phyloP scores from a whole-genome alignment of 1,139 yeast species.

The Debaryomyces udenii region DNA sequence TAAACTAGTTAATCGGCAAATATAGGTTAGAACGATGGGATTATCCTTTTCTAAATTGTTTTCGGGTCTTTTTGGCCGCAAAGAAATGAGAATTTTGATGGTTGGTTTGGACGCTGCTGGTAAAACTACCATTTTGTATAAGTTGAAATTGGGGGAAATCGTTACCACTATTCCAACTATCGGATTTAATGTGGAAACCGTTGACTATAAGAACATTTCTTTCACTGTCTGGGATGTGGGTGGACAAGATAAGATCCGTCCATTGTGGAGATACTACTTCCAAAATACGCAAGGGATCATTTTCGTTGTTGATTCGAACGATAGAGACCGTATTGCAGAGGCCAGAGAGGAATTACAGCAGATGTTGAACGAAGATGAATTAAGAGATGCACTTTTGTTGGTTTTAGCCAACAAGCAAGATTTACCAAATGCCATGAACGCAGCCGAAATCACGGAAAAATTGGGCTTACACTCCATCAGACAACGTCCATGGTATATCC shows the following conservation, averaged over 20 bases:
- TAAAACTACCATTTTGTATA: slow-evolving; percentile 46
- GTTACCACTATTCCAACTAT: slow-evolving; percentile 47
- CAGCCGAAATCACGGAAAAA: slow-evolving; percentile 48
- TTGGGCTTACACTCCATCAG: slow-evolving; percentile 46
- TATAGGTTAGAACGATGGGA: slow-evolving; percentile 26
- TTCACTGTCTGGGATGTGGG: slow-evolving; percentile 50
- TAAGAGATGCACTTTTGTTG: slow-evolving; percentile 45
- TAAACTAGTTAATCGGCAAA: slow-evolving; percentile 8
- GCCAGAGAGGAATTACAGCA: slow-evolving; percentile 49
- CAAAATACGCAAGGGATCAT: slow-evolving; percentile 48
- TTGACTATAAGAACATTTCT: slow-evolving; percentile 45
- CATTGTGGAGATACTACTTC: slow-evolving; percentile 48
- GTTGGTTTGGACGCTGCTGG: slow-evolving; percentile 50
- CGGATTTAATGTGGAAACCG: slow-evolving; percentile 47
- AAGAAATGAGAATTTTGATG: slow-evolving; percentile 49
- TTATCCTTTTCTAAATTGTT: slow-evolving; percentile 42
- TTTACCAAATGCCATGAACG: slow-evolving; percentile 49
- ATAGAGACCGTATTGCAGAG: slow-evolving; percentile 48
- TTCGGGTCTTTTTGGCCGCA: slow-evolving; percentile 42
- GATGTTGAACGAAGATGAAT: slow-evolving; percentile 48
- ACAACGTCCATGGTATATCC: slow-evolving; percentile 49
- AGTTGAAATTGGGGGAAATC: slow-evolving; percentile 46
- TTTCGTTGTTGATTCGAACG: slow-evolving; percentile 46
- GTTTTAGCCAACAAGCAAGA: slow-evolving; percentile 48
- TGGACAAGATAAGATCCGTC: slow-evolving; percentile 49